Base-by-base conservation (phyloP, 2,329 filamentous ascomycete species). In the Pseudocercospora ulei region DNA sequence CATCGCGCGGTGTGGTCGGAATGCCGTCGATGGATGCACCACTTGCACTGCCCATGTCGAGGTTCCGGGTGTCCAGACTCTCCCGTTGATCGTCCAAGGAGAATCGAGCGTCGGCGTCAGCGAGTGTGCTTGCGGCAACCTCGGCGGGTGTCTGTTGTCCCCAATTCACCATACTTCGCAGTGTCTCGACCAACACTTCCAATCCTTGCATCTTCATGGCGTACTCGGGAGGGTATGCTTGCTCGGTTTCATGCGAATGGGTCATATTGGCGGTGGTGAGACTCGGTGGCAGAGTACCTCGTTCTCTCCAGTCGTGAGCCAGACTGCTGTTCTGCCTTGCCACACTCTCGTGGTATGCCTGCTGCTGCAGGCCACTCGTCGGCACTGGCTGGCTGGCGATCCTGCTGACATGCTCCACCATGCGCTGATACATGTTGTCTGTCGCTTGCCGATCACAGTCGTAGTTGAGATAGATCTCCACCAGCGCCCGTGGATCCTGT, bases 391-490 rank as follows among this genome's bases (percentile, higher is more conserved):
- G 72, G 37, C 82, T 90, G 1, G 86, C 83, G 52, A 94, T 82
- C 52, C 80, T 81, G 19, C 88, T 90, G 11, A 98, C 67, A 61
- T 96, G 86, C 60, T 98, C 92, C 34, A 98, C 87, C 38, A 96
- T 79, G 51, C 74, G 70, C 62, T 98, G 90, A 60, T 93, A 98
- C 62, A 96, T 90, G 62, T 98, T 98, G 64, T 96, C 88, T 43
- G 96, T 75, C 6, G 78, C 77, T 25, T 85, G 86, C 44, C 88
- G 75, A 56, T 96, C 92, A 64, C 90, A 98, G 60, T 98, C 90
- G 57, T 98, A 98, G 62, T 98, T 98, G 47, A 98, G 73, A 62
- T 98, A 98, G 8, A 87, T 80, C 62, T 98, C 90, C 9, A 98
- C 90, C 33, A 98, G 62, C 0, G 85, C 87, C 49, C 84, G 75